Percentiles rank a stretch among this genome's conserved stretches.
phyloP scores from a whole-genome alignment of 2,329 filamentous ascomycete species.

The Penicillium thymicola region DNA sequence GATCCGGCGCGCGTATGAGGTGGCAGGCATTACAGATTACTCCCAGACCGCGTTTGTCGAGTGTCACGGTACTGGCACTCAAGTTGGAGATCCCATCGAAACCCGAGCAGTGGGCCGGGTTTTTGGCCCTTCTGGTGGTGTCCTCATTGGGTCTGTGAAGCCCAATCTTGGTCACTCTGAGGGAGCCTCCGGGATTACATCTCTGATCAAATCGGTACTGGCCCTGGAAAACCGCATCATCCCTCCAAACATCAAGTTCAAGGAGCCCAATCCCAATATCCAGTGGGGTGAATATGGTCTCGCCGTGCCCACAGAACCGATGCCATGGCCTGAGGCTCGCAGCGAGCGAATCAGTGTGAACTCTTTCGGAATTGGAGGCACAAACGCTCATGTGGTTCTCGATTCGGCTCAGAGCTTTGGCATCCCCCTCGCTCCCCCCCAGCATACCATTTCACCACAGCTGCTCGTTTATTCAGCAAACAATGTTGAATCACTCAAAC shows the following conservation, averaged over 20 bases:
- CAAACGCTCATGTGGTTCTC: slow-evolving; percentile 19
- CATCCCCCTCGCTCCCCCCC: background rate
- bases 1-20: slow-evolving; percentile 1
- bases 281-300: slow-evolving; percentile 1
- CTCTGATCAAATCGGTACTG: slow-evolving; percentile 18
- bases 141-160: slow-evolving; percentile 14
- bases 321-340: slow-evolving; percentile 7
- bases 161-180: slow-evolving; percentile 45
- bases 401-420: slow-evolving; percentile 9
- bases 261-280: slow-evolving; percentile 5
- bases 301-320: slow-evolving; percentile 1
- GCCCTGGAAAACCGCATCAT: slow-evolving; percentile 40
- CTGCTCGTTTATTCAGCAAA: slow-evolving; percentile 9
- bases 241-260: slow-evolving; percentile 43
- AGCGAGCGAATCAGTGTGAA: slow-evolving; percentile 13
- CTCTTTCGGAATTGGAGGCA: slow-evolving; percentile 21
- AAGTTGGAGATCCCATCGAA: slow-evolving; percentile 30
- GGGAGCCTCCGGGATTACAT: slow-evolving; percentile 52
- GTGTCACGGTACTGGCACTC: slow-evolving; percentile 23
- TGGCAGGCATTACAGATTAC: slow-evolving; percentile 4
- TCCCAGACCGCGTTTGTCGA: slow-evolving; percentile 13
- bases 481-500: background rate
- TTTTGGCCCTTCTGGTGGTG: slow-evolving; percentile 14
- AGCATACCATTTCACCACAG: background rate
- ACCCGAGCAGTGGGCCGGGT: slow-evolving; percentile 20